Conservation (phyloP, 768 basidiomycete species). For the Tulasnella sp. region DNA sequence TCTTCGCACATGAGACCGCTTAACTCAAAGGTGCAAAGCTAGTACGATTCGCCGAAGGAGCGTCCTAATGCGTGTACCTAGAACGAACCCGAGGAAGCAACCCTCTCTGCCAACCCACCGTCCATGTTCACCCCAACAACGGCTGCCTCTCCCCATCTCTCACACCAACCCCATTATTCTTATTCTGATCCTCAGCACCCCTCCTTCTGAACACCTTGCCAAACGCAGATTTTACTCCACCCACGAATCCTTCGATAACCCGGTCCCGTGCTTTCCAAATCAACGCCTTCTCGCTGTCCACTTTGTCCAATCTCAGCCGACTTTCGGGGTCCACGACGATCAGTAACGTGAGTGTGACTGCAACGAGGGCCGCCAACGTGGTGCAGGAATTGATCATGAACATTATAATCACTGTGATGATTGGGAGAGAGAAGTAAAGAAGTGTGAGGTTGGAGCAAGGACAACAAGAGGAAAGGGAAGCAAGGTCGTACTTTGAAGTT, state of each 20-base stretch:
- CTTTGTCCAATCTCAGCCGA: constrained; percentile 60
- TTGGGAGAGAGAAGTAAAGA: neutral
- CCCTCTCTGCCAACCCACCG: neutral
- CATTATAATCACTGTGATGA: constrained; percentile 71
- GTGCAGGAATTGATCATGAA: constrained; percentile 85
- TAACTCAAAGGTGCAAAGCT: neutral
- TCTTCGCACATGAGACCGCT: neutral
- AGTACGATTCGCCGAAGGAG: neutral
- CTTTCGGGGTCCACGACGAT: constrained; percentile 67
- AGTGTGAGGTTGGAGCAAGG: neutral
- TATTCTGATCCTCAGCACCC: neutral
- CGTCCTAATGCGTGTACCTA: neutral
- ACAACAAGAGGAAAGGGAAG: neutral
- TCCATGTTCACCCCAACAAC: constrained; percentile 8
- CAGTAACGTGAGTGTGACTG: constrained; percentile 56
- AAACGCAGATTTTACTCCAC: neutral
- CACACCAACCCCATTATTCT: neutral
- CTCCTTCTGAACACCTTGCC: neutral
- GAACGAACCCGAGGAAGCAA: too few species aligned
- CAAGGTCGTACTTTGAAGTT: constrained; percentile 57
- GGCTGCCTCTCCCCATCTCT: constrained; percentile 18
- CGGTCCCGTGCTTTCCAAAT: constrained; percentile 18
- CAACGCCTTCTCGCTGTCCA: constrained; percentile 40
- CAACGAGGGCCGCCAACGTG: constrained; percentile 63
- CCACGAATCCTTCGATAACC: neutral